Base-by-base conservation (phyloP, 495 filamentous ascomycete species). In the Penicillium fimorum region DNA sequence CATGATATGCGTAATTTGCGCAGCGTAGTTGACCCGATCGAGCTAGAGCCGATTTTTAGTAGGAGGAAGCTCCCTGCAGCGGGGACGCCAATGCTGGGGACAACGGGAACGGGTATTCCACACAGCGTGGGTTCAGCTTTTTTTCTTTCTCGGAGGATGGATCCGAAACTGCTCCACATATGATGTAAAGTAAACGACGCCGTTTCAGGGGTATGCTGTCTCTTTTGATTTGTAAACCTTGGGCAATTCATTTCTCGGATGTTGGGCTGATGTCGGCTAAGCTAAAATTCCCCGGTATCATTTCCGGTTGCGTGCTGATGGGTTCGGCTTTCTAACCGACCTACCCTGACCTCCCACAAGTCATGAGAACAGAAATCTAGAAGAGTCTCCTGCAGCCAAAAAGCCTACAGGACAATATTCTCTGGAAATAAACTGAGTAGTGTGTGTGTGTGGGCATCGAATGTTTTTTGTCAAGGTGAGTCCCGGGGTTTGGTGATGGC, bases 321-420 rank as follows among this genome's bases (percentile, higher is more conserved):
- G 32, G 30, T 57, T 59, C 62, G 62, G 62, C 55, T 44, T 53
- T 59, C 44, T 59, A 25, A 51, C 62, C 62, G 62, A 64, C 32
- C 24, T 50, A 18, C 27, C 7, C 44, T 47, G 45, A 47, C 38
- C 50, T n/a, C 50, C 30, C 50, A 24, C 6, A 18, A 53, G 41
- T 45, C 43, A 44, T 32, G 25, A 30, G 50, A 45, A 45, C 10
- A 46, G 30, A 40, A 37, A 27, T 33, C 22, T 35, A 17, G 37
- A 27, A 17, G n/a, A 7, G 20, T 9, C 30, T 48, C 4, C 17
- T 35, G 4, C 9, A 13, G 11, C 11, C 10, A 20, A 20, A 35
- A 35, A n/a, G 1, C 41, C 11, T 9, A 11, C 5, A 9, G 18
- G 41, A 13, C 11, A 43, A 22, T 20, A 43, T 22, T 20, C 9